A percentile compares a stretch with the other conserved stretches of the same genome.
Conservation (phyloP, 352 stramenopile genomes). For the Phytophthora fragariaefolia region DNA sequence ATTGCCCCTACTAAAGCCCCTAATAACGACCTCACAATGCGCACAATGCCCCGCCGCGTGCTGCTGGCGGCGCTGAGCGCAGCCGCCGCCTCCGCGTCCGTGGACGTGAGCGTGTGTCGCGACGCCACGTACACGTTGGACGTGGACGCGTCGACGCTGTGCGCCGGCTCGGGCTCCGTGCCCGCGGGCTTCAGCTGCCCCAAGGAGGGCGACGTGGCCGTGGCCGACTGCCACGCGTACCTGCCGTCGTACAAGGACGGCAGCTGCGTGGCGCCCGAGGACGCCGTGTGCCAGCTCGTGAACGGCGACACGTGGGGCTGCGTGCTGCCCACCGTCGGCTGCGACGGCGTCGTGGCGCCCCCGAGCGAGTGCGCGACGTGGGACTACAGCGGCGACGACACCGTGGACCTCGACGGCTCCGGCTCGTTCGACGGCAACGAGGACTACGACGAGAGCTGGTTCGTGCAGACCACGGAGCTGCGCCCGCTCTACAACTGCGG, state of each 20-base stretch:
- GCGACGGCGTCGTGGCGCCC: constrained; percentile 16
- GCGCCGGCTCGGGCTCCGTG: constrained; percentile 37
- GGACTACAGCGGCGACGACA: constrained; percentile 38
- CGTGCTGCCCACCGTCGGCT: constrained; percentile 47
- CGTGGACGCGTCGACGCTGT: constrained; percentile 33
- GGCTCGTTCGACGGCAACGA: constrained; percentile 39
- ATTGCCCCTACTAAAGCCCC: neutral
- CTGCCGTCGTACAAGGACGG: constrained; percentile 41
- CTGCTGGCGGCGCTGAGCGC: constrained; percentile 16
- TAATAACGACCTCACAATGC: constrained; percentile 20
- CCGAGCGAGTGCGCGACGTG: constrained; percentile 35
- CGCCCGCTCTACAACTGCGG: constrained; percentile 43
- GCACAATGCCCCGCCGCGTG: constrained; percentile 8
- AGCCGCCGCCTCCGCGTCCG: constrained; percentile 7
- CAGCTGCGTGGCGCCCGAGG: constrained; percentile 44
- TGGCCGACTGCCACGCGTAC: constrained; percentile 45
- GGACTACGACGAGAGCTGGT: constrained; percentile 45
- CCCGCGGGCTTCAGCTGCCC: constrained; percentile 45
- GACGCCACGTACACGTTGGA: constrained; percentile 52
- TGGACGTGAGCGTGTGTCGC: constrained; percentile 51
- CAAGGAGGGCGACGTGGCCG: constrained; percentile 38
- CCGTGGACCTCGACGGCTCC: constrained; percentile 29
- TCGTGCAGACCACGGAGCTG: constrained; percentile 40
- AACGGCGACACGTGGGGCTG: constrained; percentile 49
- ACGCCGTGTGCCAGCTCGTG: constrained; percentile 47